Evolutionary conservation across 1,284 basidiomycete species (phyloP).

Genomic region (Prillingera fragicola): DNA sequence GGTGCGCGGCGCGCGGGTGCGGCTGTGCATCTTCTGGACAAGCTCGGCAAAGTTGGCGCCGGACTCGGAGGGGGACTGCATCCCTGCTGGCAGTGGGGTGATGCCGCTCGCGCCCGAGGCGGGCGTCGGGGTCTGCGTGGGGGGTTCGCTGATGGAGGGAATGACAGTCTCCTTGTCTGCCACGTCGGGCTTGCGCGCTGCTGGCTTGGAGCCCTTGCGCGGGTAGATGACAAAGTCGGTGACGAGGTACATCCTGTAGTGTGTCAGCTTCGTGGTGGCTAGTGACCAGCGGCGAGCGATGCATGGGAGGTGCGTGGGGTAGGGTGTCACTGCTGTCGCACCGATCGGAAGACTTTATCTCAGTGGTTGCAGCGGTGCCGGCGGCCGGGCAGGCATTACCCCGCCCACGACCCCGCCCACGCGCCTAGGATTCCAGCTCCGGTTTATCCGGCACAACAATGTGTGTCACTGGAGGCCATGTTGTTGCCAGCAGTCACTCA

Average conservation of each 20-base stretch:
- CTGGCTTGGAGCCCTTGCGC: slow-evolving; percentile 34
- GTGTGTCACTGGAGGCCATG: too few species aligned
- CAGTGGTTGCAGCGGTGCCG: too few species aligned
- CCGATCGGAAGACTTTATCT: too few species aligned
- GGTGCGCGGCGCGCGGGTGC: slow-evolving; percentile 25
- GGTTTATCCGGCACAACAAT: neutral
- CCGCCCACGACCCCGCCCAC: too few species aligned
- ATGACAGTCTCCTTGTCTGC: slow-evolving; percentile 6
- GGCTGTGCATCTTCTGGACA: slow-evolving; percentile 4
- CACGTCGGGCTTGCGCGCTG: slow-evolving; percentile 7
- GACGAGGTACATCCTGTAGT: slow-evolving; percentile 57
- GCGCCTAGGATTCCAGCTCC: too few species aligned
- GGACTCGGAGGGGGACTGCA: slow-evolving; percentile 7
- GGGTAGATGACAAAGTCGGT: slow-evolving; percentile 63
- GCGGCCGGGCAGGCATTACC: too few species aligned
- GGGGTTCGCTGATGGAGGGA: too few species aligned
- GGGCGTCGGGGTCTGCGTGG: slow-evolving; percentile 19
- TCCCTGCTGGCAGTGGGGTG: slow-evolving; percentile 5
- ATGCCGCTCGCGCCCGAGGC: slow-evolving; percentile 7
- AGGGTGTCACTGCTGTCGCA: too few species aligned
- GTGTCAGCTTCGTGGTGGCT: too few species aligned
- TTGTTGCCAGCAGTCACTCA: slow-evolving; percentile 48
- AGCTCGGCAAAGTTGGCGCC: slow-evolving; percentile 15
- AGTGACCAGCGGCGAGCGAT: slow-evolving; percentile 3
- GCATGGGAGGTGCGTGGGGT: neutral